Evolutionary conservation across 768 basidiomycete genomes (phyloP), one percentile per base, ranked within the genome.

Genomic region (Lentinula aciculospora): DNA sequence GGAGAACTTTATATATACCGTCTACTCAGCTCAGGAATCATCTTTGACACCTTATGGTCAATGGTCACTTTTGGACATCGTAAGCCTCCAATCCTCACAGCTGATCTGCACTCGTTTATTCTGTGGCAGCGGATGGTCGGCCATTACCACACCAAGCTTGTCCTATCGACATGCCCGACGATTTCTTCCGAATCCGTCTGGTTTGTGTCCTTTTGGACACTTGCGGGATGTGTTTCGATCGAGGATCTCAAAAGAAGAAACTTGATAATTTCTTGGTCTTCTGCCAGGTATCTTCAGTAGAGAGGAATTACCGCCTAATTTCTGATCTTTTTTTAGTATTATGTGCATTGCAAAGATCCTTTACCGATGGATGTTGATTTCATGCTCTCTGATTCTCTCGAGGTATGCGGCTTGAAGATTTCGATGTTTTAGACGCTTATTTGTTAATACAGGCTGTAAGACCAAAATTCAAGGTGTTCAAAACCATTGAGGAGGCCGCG

Each of bases 351-450:
- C 75, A 99, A 99, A 72, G 81, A 86, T 45, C 76, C 84, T 23
- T 69, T 95, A n/a, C 88, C 97, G 0, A 95, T 98, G 94, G 97
- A 99, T 61, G 89, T 97, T 10, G 95, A 97, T 54, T 99, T 98
- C 72, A 96, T 98, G 93, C 70, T 97, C 6, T 84, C 85, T 0
- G 97, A 99, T 69, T 97, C 96, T 1, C 71, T 99, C 8, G 95
- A 98, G 75, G 93, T 93, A 62, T 63, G 73, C 59, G 25, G n/a
- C 2, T 54, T 45, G 27, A 53, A 47, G 2, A 3, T 48, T 21
- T 39, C 42, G 42, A 9, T 34, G 25, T n/a, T 47, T 7, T 48
- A 3, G 28, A 15, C 7, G 36, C 50, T 31, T 31, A 45, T 39
- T 49, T 36, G 46, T 50, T 59, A 54, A 61, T 59, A 4, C 59